Base-by-base conservation (phyloP, 2,329 filamentous ascomycete genomes). In the Metarhizium humberi region DNA sequence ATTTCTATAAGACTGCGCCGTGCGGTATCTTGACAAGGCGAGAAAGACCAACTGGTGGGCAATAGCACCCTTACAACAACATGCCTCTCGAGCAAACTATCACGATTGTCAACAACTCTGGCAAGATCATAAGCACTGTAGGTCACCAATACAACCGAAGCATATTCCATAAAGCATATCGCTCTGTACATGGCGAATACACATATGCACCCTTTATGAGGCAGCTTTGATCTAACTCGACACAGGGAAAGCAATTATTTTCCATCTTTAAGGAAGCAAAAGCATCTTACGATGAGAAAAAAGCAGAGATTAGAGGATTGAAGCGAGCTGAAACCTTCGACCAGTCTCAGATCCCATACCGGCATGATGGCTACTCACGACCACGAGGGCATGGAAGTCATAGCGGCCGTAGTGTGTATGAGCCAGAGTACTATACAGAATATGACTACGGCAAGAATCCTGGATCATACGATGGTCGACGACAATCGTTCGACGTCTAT, bases 231-330 rank as follows among this genome's bases (percentile, higher is more conserved):
- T 32, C 51, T 58, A n/a, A 56, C 57, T 25, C 10, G 10, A 13
- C 36, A 51, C 66, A 95, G 90, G 90, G 90, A 66, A 96, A 95
- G 73, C 89, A 96, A 64, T 77, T 97, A 29, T 82, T 95, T 66
- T 86, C 85, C 67, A 87, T 96, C 66, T 95, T 95, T 78, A 95
- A 90, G 69, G 91, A 96, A 68, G 92, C 92, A 60, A 90, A 90
- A 68, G 84, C 86, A 54, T 88, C 89, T 56, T 97, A 97, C 72
- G 81, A 86, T 56, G 90, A 95, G 66, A 89, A 89, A 67, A 96
- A 95, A 70, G 87, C 89, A 6, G 84, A 91, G 62, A 80, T 96
- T 63, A 85, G 84, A 68, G 83, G 86, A 20, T 62, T 77, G 48
- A 81, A 84, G 64, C 84, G 86, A 64, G 78, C 86, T 54, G 80